phyloP scores from a whole-genome alignment of 495 filamentous ascomycete species.

The Daldinia decipiens region DNA sequence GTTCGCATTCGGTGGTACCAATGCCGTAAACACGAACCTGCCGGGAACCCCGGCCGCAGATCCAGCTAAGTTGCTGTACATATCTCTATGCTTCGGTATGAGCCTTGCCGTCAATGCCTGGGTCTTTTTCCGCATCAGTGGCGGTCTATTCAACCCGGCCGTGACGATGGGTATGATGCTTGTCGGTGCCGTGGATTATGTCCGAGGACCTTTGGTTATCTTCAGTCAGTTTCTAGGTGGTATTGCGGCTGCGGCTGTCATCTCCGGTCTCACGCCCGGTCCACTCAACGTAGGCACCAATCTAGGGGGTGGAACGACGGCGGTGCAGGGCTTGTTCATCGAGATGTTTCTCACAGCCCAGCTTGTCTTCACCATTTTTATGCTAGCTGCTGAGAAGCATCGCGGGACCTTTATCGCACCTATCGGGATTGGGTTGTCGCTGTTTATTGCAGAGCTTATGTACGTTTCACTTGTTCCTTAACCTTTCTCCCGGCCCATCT shows the following conservation, averaged over 20 bases:
- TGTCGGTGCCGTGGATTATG: constrained; percentile 62
- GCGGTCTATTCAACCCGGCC: constrained; percentile 85
- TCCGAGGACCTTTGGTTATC: constrained; percentile 63
- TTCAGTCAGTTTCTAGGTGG: constrained; percentile 66
- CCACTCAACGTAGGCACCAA: constrained; percentile 68
- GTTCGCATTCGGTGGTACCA: constrained; percentile 81
- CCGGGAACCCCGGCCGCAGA: constrained; percentile 48
- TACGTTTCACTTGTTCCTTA: constrained; percentile 39
- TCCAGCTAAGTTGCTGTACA: constrained; percentile 68
- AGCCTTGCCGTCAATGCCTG: constrained; percentile 83
- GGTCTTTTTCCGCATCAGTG: constrained; percentile 84
- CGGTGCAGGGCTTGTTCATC: constrained; percentile 75
- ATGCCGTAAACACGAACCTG: constrained; percentile 69
- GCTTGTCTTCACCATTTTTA: constrained; percentile 81
- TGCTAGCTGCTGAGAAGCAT: constrained; percentile 86
- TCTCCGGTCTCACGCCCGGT: constrained; percentile 70
- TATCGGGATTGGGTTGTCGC: constrained; percentile 76
- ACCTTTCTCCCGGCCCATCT: not conserved
- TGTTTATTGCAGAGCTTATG: constrained; percentile 76
- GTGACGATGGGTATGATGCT: constrained; percentile 67
- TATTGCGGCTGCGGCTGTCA: constrained; percentile 68
- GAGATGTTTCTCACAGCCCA: constrained; percentile 84
- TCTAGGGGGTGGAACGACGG: constrained; percentile 64
- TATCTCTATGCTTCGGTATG: constrained; percentile 77
- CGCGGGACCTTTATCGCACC: constrained; percentile 82